Evolutionary conservation across 1,284 basidiomycete genomes (phyloP), one percentile per base, ranked within the genome.

Genomic region (Moesziomyces globuligerus): DNA sequence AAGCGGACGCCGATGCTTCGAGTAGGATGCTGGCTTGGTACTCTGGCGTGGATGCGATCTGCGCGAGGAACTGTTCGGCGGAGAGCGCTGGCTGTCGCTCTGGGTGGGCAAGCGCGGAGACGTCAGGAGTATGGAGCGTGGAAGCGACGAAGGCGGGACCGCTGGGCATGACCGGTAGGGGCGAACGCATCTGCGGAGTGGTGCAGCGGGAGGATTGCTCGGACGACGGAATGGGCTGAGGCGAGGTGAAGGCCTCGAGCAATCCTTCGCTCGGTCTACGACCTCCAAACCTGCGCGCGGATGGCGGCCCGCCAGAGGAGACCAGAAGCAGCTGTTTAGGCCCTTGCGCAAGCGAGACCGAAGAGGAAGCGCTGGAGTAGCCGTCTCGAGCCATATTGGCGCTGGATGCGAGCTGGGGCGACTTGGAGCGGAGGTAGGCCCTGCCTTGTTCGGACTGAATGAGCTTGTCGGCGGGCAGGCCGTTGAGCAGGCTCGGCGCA

Each of bases 121-220:
- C 9, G 25, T 62, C 58, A 9, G 66, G 65, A 34, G 65, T 52
- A 4, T 42, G 39, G 8, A 54, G 42, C 26, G 54, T 40, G 20
- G 25, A 24, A 1, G 55, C 46, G 8, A 57, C 48, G 17, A 72
- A 72, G 21, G 69, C 44, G 7, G 64, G 69, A 11, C 58, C 55
- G 29, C 40, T 64, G n/a, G 69, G 64, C 59, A 64, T 41, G 48
- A 72, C 59, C 8, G 69, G 69, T 8, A 72, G 48, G n/a, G 61
- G 48, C 17, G 54, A 58, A 4, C 60, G 67, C 52, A 56, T 58
- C 25, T 56, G 56, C 9, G 58, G 61, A 13, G 60, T 71, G 29
- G 29, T 60, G 53, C 45, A 54, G 9, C 68, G 50, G 29, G 68
- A 61, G 5, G 49, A 43, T 5, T 37, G 17, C n/a, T 52, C 61